Evolutionary conservation across 331 rosid genomes (phyloP), one percentile per base, ranked within the genome.

Genomic region (Malus hybrid): DNA sequence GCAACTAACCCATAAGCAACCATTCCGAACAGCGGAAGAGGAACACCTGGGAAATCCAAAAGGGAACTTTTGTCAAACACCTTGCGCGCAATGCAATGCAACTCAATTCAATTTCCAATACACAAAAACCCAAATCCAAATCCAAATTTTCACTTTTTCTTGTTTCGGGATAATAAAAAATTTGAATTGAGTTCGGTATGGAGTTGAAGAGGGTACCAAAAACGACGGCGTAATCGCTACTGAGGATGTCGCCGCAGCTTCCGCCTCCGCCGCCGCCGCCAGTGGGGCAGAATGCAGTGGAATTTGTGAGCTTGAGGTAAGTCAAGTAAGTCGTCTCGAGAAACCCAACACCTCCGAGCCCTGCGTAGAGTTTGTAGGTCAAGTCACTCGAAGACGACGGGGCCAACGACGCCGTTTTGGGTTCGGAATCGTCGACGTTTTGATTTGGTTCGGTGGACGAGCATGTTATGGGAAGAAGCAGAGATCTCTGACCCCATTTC

Each of bases 1-100:
- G 87, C 87, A 61, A 88, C 95, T 69, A 88, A 77, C 2, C 97
- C 94, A 76, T 94, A 94, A 0, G 90, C 89, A 79, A 72, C 76
- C 96, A 94, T 86, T 39, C 99, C 99, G 76, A 92, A 83, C 84
- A 94, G 66, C 32, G 99, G 89, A 83, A 94, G 97, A 70, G 99
- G 97, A 66, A 87, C 76, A 86, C 99, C 97, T 94, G 72, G 28
- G 52, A 88, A 78, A 76, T 62, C 55, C 67, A 83, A 85, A 83
- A 79, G 12, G 50, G 56, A 71, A 83, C 48, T 27, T 82, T 39
- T 82, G 33, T 78, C 81, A 84, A 86, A 76, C 90, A 80, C 34
- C 69, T 68, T 22, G 50, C 72, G 29, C 59, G 24, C 64, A 57
- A 10, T 9, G 4, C 46, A 39, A 16, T 77, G 82, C 79, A 78